Conservation (phyloP, 768 basidiomycete genomes). For the Podaxis sp. region DNA sequence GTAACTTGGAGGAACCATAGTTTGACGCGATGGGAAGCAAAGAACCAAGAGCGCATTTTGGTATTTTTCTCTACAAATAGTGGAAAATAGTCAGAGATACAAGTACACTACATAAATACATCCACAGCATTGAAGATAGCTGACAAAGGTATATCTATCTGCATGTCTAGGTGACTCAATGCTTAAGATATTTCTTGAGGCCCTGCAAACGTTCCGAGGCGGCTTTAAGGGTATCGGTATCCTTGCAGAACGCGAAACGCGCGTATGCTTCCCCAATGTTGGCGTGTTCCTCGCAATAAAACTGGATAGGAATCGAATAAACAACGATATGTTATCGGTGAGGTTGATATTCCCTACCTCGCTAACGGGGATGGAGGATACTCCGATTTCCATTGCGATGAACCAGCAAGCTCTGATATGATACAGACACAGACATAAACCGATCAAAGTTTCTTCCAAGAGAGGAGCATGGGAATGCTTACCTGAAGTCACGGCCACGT, state of each 20-base stretch:
- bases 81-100: background rate
- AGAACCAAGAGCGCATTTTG: background rate
- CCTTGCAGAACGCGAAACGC: conserved; percentile 96
- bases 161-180: background rate
- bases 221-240: conserved; percentile 73
- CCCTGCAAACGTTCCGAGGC: conserved; percentile 84
- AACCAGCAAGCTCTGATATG: conserved; percentile 85
- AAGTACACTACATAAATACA: background rate
- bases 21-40: background rate
- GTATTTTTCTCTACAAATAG: background rate
- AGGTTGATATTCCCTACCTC: conserved; percentile 55
- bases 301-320: conserved; percentile 44
- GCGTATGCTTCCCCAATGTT: conserved; percentile 83
- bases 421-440: background rate
- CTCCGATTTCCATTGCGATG: conserved; percentile 85
- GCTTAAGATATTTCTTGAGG: conserved; percentile 63
- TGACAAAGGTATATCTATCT: background rate
- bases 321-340: background rate
- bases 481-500: conserved; percentile 88
- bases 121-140: background rate
- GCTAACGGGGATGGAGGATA: conserved; percentile 93
- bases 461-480: background rate
- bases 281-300: conserved; percentile 88
- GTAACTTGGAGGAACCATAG: background rate
- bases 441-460: background rate